These are phyloP conservation scores for Umbilicus rupestris DNA, from an alignment of 164 flowering plant genomes.

Conservation along the genomic window DNA sequence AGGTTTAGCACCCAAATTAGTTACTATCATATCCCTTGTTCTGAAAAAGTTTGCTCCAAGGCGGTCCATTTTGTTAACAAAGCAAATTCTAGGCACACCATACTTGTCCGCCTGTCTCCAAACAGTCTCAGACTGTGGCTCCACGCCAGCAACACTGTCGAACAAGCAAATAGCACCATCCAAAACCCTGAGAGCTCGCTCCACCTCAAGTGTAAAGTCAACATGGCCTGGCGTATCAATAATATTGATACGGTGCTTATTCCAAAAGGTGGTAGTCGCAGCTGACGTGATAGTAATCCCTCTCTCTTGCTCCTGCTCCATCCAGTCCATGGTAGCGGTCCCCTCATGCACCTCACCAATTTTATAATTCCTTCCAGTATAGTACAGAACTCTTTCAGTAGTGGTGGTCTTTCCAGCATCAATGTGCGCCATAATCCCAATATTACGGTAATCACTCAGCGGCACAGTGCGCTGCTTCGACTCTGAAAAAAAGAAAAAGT, in stretches of 20 bases:
- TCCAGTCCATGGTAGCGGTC: conserved; percentile 99
- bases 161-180: conserved; percentile 96
- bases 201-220: conserved; percentile 97
- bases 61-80: conserved; percentile 97
- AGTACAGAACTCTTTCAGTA: conserved; percentile 75
- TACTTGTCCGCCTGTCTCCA: conserved; percentile 98
- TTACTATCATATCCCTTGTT: conserved; percentile 90
- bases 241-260: conserved; percentile 81
- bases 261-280: conserved; percentile 89
- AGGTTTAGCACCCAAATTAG: conserved; percentile 95
- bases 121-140: conserved; percentile 96
- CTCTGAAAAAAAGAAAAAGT: conserved; percentile 29
- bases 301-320: conserved; percentile 98
- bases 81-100: conserved; percentile 92
- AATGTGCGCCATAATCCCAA: conserved; percentile 98
- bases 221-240: conserved; percentile 99
- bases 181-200: conserved; percentile 88
- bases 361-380: conserved; percentile 90
- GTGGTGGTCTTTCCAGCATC: conserved; percentile 98
- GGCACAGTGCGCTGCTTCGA: conserved; percentile 59
- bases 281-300: conserved; percentile 98
- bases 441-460: conserved; percentile 73
- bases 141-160: conserved; percentile 98
- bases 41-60: conserved; percentile 91
- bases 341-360: conserved; percentile 98